Evolutionary conservation across 768 basidiomycete genomes (phyloP).

Genomic region (Suillus subluteus): DNA sequence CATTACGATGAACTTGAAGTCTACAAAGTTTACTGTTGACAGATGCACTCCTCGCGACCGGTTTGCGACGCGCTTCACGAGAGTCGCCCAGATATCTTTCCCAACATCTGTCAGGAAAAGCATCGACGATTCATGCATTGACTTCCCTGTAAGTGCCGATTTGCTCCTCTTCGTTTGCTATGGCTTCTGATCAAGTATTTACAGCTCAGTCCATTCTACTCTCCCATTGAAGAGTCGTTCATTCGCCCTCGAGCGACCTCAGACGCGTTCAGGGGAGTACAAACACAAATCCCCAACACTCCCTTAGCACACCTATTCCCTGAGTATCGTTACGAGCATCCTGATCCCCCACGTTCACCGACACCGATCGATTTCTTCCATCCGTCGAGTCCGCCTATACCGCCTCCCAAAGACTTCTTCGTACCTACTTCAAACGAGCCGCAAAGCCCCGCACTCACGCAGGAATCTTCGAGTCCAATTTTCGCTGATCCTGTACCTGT

Average conservation of each 20-base stretch:
- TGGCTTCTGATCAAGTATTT: conserved; percentile 9
- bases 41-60: conserved; percentile 35
- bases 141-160: conserved; percentile 27
- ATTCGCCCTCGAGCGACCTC: conserved; percentile 20
- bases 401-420: not conserved
- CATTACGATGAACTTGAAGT: conserved; percentile 34
- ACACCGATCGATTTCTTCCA: conserved; percentile 6
- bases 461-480: not conserved
- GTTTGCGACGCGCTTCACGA: conserved; percentile 24
- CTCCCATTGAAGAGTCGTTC: conserved; percentile 18
- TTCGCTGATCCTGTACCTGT: not conserved
- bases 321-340: not conserved
- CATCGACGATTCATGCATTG: conserved; percentile 33
- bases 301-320: not conserved
- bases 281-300: not conserved
- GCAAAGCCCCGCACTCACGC: not conserved
- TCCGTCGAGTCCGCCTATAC: not conserved
- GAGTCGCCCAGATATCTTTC: conserved; percentile 32
- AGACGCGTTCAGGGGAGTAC: not conserved
- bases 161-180: not conserved
- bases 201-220: conserved; percentile 30
- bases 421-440: not conserved
- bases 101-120: conserved; percentile 38
- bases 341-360: conserved; percentile 7
- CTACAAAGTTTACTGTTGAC: conserved; percentile 34